Base-by-base conservation (phyloP, 495 filamentous ascomycete genomes). In the Acidiella bohemica region DNA sequence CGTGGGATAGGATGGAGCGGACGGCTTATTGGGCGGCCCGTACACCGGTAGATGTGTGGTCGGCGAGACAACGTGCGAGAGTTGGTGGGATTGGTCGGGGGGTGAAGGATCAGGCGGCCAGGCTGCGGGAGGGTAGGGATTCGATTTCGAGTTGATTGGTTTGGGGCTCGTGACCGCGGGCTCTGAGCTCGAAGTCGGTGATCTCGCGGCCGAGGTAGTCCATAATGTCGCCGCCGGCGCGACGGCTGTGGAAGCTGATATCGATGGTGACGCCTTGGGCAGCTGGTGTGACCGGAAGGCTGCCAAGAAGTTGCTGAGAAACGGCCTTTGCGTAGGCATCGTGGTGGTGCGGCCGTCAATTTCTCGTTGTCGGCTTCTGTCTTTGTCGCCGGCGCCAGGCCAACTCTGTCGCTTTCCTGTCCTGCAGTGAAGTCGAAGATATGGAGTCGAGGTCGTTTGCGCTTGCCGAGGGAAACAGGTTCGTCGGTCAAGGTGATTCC, bases 261-360 rank as follows among this genome's bases (percentile, higher is more conserved):
- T 53, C 25, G 55, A 59, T 41, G 53, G 54, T 66, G 50, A 45
- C 51, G 47, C 33, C 63, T 65, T 44, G 60, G 63, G 29, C 61
- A 59, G 42, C 22, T 66, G 60, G 49, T 67, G 60, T 19, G 65
- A 55, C 19, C 84, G 77, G 59, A 88, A 88, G 49, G 82, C 81
- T 54, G 81, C 78, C 47, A 92, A 73, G 70, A 92, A 84, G 66
- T 81, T 84, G 41, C 79, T 75, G 47, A 92, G 69, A 70, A 87
- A 88, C 40, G 84, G 80, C 27, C 81, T 68, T 65, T 88, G 84
- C 42, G 80, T 83, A 0, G 80, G 66, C 73, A 78, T 79, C 35
- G 39, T 68, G 36, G 32, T 30, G 23, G 34, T 6, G 16, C 20
- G 18, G 4, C 13, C 31, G 10, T 29, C 22, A n/a, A n/a, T n/a